These are phyloP conservation scores for Lactarius psammicola DNA, from an alignment of 768 basidiomycete genomes.

Conservation along the genomic window DNA sequence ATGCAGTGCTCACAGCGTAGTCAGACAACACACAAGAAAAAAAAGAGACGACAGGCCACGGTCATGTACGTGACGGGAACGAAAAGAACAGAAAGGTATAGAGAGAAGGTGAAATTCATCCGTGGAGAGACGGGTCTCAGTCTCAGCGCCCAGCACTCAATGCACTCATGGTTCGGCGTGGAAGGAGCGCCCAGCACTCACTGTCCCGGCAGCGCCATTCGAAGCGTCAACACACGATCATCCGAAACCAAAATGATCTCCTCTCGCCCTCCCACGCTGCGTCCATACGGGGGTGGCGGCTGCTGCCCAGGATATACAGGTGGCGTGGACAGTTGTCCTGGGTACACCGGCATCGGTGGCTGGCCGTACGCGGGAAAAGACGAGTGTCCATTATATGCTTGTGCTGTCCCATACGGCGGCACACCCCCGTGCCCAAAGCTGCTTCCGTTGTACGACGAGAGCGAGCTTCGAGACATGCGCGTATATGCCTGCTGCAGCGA, in stretches of 20 bases:
- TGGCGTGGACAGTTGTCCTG: constrained; percentile 41
- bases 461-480: constrained; percentile 30
- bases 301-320: constrained; percentile 35
- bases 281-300: constrained; percentile 38
- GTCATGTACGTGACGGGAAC: not conserved
- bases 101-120: not conserved
- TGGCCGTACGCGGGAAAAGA: constrained; percentile 22
- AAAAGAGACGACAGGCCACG: constrained; percentile 3
- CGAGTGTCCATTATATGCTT: constrained; percentile 11
- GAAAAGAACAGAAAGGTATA: not conserved
- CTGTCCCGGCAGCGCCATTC: constrained; percentile 42
- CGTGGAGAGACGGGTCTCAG: too few species aligned
- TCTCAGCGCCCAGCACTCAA: too few species aligned
- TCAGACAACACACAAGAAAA: constrained; percentile 24
- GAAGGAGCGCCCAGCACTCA: constrained; percentile 19
- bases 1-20: constrained; percentile 28
- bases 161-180: too few species aligned
- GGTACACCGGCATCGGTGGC: constrained; percentile 41
- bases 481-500: constrained; percentile 66
- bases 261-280: constrained; percentile 58
- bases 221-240: constrained; percentile 75
- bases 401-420: not conserved
- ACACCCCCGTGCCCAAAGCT: not conserved
- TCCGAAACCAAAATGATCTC: constrained; percentile 92
- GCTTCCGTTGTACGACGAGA: constrained; percentile 20